Conservation (phyloP, 1,284 basidiomycete genomes). For the Naganishia sp. region DNA sequence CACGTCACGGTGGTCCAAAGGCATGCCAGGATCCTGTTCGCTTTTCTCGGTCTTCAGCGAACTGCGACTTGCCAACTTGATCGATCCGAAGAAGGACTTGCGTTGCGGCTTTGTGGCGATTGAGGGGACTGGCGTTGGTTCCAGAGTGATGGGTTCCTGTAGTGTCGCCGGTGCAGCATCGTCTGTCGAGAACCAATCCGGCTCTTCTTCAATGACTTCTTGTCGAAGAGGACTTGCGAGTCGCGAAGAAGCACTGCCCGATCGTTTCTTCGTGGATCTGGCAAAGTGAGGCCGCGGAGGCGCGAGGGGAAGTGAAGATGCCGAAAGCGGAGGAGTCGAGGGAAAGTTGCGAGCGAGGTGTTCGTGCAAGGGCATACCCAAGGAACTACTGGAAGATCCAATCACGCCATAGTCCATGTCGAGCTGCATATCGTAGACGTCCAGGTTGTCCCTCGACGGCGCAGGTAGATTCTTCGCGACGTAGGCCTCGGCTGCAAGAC, state of each 20-base stretch:
- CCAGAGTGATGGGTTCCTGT: neutral
- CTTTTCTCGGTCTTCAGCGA: slow-evolving; percentile 10
- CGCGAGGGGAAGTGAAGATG: slow-evolving; percentile 24
- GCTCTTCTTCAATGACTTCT: slow-evolving; percentile 33
- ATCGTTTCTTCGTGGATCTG: slow-evolving; percentile 19
- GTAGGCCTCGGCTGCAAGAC: slow-evolving; percentile 33
- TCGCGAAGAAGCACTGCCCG: slow-evolving; percentile 23
- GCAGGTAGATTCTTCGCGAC: slow-evolving; percentile 28
- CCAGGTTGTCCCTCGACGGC: slow-evolving; percentile 20
- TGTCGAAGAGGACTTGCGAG: slow-evolving; percentile 32
- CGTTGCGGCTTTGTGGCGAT: slow-evolving; percentile 3
- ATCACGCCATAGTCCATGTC: slow-evolving; percentile 13
- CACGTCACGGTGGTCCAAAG: slow-evolving; percentile 16
- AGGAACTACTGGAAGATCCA: slow-evolving; percentile 6
- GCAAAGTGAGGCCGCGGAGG: slow-evolving; percentile 34
- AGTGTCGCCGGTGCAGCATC: neutral
- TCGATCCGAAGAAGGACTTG: slow-evolving; percentile 11
- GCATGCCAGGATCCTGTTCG: slow-evolving; percentile 5
- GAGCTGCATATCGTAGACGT: slow-evolving; percentile 31
- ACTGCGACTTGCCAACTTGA: slow-evolving; percentile 3
- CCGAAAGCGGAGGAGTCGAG: slow-evolving; percentile 28
- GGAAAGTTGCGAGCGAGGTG: slow-evolving; percentile 27
- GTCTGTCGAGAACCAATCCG: slow-evolving; percentile 3
- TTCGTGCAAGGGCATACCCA: slow-evolving; percentile 29
- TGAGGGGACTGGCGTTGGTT: neutral